Conservation (phyloP, 2,329 filamentous ascomycete species). For the Blastomyces emzantsi region DNA sequence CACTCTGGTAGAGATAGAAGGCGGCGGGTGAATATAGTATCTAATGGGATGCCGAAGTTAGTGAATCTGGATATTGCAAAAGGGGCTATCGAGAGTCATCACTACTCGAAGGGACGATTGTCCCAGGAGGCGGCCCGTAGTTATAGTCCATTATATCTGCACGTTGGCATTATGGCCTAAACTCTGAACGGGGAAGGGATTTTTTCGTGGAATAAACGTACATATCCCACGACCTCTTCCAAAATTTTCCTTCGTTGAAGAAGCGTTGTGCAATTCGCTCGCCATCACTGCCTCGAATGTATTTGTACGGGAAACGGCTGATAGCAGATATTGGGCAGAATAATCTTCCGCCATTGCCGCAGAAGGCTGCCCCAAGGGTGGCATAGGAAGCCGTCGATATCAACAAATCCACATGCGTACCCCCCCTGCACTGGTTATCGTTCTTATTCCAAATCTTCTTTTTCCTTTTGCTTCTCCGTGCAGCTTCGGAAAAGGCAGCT, state of each 20-base stretch:
- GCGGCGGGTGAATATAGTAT: slow-evolving; percentile 56
- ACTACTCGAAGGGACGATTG: neutral
- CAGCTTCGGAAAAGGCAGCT: slow-evolving; percentile 13
- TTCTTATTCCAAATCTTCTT: neutral
- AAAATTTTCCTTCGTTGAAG: slow-evolving; percentile 39
- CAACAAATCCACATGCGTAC: neutral
- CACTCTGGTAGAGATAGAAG: slow-evolving; percentile 41
- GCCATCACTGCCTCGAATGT: slow-evolving; percentile 26
- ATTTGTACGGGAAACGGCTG: slow-evolving; percentile 37
- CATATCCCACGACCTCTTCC: slow-evolving; percentile 63
- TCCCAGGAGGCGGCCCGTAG: neutral
- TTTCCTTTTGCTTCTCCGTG: slow-evolving; percentile 7
- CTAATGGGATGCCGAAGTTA: slow-evolving; percentile 32
- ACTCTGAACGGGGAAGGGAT: neutral
- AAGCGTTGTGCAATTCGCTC: slow-evolving; percentile 31
- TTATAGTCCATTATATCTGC: no score
- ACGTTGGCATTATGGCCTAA: neutral
- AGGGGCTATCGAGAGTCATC: neutral
- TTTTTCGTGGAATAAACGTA: slow-evolving; percentile 39
- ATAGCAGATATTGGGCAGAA: slow-evolving; percentile 34
- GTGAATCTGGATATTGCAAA: slow-evolving; percentile 6
- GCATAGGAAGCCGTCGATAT: slow-evolving; percentile 8
- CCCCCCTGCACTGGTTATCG: neutral
- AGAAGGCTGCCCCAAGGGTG: slow-evolving; percentile 16
- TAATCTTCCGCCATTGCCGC: neutral